phyloP scores from a whole-genome alignment of 192 early-diverging fungal species.

The Haplosporangium gracile region DNA sequence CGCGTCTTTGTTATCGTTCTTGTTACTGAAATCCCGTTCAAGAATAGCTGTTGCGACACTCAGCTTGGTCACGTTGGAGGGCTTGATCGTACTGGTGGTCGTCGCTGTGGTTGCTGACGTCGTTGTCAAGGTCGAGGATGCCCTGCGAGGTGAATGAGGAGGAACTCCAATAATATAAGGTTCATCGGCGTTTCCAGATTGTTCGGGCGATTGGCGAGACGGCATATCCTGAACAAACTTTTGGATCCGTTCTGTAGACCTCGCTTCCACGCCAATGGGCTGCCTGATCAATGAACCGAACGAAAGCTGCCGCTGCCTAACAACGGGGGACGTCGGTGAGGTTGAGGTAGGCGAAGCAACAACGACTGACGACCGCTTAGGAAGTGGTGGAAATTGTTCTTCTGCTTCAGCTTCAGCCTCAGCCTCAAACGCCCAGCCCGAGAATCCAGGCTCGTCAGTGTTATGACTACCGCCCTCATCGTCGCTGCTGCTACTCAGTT shows the following conservation, averaged over 20 bases:
- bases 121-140: not conserved
- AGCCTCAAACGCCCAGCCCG: conserved; percentile 12
- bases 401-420: conserved; percentile 2
- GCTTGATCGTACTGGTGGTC: not conserved
- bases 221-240: not conserved
- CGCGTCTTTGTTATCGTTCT: not conserved
- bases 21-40: not conserved
- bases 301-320: not conserved
- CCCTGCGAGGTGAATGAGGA: not conserved
- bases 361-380: not conserved
- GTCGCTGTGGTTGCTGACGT: not conserved
- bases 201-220: not conserved
- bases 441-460: conserved; percentile 1
- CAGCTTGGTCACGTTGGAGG: not conserved
- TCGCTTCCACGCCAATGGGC: not conserved
- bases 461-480: not conserved
- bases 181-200: not conserved
- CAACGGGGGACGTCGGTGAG: not conserved
- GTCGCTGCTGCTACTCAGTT: conserved; percentile 2
- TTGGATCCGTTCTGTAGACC: not conserved
- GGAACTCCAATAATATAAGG: not conserved
- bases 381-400: not conserved
- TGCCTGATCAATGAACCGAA: not conserved
- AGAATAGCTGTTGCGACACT: not conserved
- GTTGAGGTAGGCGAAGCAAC: not conserved